Evolutionary conservation across 2,329 filamentous ascomycete genomes (phyloP), one percentile per base, ranked within the genome.

Genomic region (Chaetomium sp.): DNA sequence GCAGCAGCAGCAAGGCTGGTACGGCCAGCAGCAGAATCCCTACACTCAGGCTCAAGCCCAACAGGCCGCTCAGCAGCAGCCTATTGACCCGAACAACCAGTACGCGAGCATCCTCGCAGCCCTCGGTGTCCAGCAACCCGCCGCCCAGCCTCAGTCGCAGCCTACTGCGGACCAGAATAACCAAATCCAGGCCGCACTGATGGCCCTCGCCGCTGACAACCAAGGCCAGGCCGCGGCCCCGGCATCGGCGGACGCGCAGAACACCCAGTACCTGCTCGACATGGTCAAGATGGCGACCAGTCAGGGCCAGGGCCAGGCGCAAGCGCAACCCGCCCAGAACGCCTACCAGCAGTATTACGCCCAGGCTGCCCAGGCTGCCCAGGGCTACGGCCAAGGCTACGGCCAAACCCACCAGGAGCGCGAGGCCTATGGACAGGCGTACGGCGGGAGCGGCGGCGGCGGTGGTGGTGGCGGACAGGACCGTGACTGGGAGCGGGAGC

Each of bases 21-120:
- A 70, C 35, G 68, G 63, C 8, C 72, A 74, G 33, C 75, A 78
- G 58, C 74, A 68, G 21, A 50, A 58, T n/a, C 56, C 61, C 8
- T 70, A 70, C 57, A 45, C 62, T 4, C 69, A 70, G 27, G 80
- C 72, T 60, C 65, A 72, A 60, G 45, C 57, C 31, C 4, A 62
- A 13, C 65, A 42, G 45, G 31, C 58, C 13, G 31, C 62, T 16
- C 59, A 61, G 25, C 69, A 69, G 25, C 73, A 71, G 60, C 67
- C 62, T 16, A 27, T 57, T 8, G 68, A 69, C 54, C 33, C 62
- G 13, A 64, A 50, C 59, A 64, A 57, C 27, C 67, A 70, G 25
- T 35, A 69, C 3, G 63, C 65, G 12, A 60, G 67, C 50, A 67
- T 72, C 21, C 64, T 72, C 16, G 56, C 68, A 2, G 66, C 67